These are phyloP conservation scores for Vaccinium myrtillus DNA, from an alignment of 148 eudicot species.

Conservation along the genomic window DNA sequence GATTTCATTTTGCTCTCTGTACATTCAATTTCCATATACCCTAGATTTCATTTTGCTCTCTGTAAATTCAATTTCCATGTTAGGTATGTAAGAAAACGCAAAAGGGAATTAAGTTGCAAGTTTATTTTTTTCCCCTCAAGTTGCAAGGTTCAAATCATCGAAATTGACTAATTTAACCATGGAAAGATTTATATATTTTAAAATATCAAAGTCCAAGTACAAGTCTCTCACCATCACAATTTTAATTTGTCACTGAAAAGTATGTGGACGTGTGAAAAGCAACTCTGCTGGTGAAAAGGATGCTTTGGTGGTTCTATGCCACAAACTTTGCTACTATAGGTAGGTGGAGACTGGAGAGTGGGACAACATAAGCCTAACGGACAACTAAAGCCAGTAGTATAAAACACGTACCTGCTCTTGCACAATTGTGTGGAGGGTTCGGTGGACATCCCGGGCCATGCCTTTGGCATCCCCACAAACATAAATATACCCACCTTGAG, in stretches of 20 bases:
- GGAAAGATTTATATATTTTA: not conserved
- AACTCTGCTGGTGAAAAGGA: not conserved
- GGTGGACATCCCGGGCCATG: conserved; percentile 97
- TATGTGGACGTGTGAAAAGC: not conserved
- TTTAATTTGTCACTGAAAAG: not conserved
- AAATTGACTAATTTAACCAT: not conserved
- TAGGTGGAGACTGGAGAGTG: not conserved
- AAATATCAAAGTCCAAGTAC: not conserved
- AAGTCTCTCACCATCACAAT: not conserved
- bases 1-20: not conserved
- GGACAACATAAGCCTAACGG: not conserved
- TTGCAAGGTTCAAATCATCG: not conserved
- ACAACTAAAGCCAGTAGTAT: not conserved
- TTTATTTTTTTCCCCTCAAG: not conserved
- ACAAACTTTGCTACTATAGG: not conserved
- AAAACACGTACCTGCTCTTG: conserved; percentile 80
- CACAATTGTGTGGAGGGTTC: conserved; percentile 82
- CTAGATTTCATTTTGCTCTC: not conserved
- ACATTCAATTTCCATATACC: not conserved
- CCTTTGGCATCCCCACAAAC: conserved; percentile 99
- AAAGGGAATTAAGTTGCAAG: not conserved
- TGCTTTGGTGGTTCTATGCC: not conserved
- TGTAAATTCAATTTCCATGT: not conserved
- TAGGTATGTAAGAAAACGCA: not conserved
- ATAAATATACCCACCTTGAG: conserved; percentile 77